phyloP scores from a whole-genome alignment of 2,329 filamentous ascomycete species.

The Cercospora citrullina region DNA sequence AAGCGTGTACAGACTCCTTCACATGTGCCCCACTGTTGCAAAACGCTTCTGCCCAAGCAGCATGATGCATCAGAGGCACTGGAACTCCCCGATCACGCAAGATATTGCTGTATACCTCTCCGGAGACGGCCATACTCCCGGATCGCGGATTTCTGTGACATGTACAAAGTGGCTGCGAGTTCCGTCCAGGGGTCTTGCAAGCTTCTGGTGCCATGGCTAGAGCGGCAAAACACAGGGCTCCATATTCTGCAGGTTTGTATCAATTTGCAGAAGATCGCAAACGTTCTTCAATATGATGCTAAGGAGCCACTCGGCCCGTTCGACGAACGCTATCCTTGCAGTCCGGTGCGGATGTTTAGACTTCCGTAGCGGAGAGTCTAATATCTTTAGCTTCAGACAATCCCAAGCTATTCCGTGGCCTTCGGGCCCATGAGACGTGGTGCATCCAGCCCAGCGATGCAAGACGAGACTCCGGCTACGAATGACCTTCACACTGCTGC shows the following conservation, averaged over 20 bases:
- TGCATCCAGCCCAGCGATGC: constrained; percentile 9
- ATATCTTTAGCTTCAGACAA: constrained; percentile 15
- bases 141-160: neutral
- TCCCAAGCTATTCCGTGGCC: constrained; percentile 20
- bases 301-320: neutral
- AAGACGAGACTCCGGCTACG: constrained; percentile 13
- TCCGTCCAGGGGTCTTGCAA: neutral
- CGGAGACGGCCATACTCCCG: neutral
- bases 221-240: neutral
- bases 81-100: neutral
- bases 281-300: neutral
- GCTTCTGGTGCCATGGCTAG: neutral
- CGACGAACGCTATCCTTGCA: constrained; percentile 7
- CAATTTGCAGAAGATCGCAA: neutral
- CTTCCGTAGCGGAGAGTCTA: constrained; percentile 15
- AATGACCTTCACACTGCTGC: constrained; percentile 3
- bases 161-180: neutral
- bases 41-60: neutral
- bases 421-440: constrained; percentile 15
- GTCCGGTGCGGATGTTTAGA: constrained; percentile 9
- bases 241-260: neutral
- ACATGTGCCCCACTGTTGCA: neutral
- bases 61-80: neutral
- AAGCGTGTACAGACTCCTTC: neutral
- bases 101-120: neutral